A percentile compares a stretch with the other conserved stretches of the same genome.
Conservation (phyloP, 768 basidiomycete species). For the Termitomyces eurrhizus region DNA sequence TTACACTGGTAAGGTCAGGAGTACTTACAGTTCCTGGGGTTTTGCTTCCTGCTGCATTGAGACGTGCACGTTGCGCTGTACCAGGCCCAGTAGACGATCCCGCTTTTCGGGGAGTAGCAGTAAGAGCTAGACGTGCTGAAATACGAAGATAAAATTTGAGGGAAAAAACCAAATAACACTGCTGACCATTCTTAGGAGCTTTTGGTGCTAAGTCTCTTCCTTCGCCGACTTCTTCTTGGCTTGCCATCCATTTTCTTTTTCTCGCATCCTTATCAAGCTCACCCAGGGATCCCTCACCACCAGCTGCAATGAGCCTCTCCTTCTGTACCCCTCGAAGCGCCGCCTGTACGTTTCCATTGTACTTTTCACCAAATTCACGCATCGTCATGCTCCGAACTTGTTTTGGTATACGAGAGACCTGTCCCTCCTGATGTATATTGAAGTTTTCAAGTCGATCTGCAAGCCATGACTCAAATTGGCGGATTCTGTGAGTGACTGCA, state of each 20-base stretch:
- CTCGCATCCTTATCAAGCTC: constrained; percentile 66
- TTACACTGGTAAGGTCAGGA: not conserved
- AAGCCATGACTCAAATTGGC: constrained; percentile 75
- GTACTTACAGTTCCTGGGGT: constrained; percentile 38
- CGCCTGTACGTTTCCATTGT: constrained; percentile 70
- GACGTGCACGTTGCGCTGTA: constrained; percentile 45
- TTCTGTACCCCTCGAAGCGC: constrained; percentile 67
- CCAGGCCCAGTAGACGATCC: constrained; percentile 50
- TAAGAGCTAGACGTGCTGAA: constrained; percentile 39
- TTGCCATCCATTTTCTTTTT: constrained; percentile 76
- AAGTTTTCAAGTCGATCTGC: constrained; percentile 71
- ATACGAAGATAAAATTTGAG: constrained; percentile 14
- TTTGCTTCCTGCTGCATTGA: constrained; percentile 35
- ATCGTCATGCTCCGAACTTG: constrained; percentile 69
- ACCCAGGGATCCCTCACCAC: constrained; percentile 43
- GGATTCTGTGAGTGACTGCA: constrained; percentile 68
- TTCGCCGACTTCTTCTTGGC: constrained; percentile 47
- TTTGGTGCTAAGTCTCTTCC: constrained; percentile 32
- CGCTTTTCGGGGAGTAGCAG: constrained; percentile 50
- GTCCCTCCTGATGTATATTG: constrained; percentile 69
- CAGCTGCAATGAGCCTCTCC: constrained; percentile 51
- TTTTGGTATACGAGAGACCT: constrained; percentile 70
- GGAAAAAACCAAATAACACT: constrained; percentile 2
- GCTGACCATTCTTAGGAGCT: constrained; percentile 58
- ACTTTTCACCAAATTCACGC: constrained; percentile 76